Evolutionary conservation across 345 rosid species (phyloP), one percentile per base, ranked within the genome.

Genomic region (Eucalyptus guilfoylei): DNA sequence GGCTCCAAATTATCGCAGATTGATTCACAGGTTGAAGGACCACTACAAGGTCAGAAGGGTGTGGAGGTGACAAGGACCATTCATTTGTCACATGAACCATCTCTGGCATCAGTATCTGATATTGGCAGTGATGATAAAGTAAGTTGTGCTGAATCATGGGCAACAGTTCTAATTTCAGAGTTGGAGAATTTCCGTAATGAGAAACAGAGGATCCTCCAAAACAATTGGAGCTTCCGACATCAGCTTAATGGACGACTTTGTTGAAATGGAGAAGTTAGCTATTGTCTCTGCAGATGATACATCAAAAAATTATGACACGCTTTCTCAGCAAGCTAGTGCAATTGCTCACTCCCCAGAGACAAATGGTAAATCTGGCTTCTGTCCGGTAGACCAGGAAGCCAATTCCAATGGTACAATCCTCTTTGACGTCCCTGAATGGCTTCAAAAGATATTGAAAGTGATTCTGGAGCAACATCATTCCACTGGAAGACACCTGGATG

Each of bases 161-260:
- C 96, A 91, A 96, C 96, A 85, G 94, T 95, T 89, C 93, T 96
- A 87, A 92, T 96, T 89, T 95, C 97, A 47, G 99, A 96, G 89
- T 87, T 93, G 92, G 97, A 96, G 91, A 92, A 95, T 92, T 94
- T 91, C 92, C 95, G 93, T 91, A 91, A 88, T 89, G 95, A 92
- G 85, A 96, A 94, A 58, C 94, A 93, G 52, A 92, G 86, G 88
- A 49, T 88, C 93, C 15, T 87, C 87, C 45, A 93, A 91, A 94
- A 91, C 92, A 30, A 91, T 93, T n/a, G 96, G 94, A 90, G 95
- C 94, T 92, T 90, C 94, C 9, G 99, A 96, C 88, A 95, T 97
- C 91, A 93, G 91, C 90, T 93, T 98, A 90, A 95, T 96, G 99
- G 98, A 98, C 89, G 99, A 96, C 91, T 98, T 98, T 91, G 96